These are phyloP conservation scores for Phascolomyces articulosus DNA, from an alignment of 371 early-diverging fungal species.

Conservation along the genomic window DNA sequence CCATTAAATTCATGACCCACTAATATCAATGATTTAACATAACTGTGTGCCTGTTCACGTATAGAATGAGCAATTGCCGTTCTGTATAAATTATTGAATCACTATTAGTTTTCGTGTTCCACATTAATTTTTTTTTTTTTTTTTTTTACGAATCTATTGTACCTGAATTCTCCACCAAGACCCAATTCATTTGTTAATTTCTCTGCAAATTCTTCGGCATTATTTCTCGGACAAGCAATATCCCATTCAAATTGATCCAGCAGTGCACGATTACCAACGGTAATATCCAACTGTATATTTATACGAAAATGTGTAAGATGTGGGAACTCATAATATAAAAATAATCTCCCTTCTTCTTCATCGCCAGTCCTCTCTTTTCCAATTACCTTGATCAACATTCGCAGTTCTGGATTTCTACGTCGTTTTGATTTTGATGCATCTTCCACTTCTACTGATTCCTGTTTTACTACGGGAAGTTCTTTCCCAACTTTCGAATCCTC, in stretches of 20 bases:
- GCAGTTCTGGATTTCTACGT: constrained; percentile 20
- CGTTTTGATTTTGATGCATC: not conserved
- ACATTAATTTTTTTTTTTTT: constrained; percentile 16
- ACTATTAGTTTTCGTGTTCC: not conserved
- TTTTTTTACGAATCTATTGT: not conserved
- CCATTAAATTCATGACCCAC: constrained; percentile 78
- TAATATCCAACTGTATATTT: constrained; percentile 43
- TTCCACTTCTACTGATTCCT: constrained; percentile 24
- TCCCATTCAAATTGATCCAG: constrained; percentile 96
- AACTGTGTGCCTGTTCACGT: constrained; percentile 89
- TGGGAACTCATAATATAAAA: not conserved
- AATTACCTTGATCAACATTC: constrained; percentile 31
- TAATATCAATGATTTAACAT: constrained; percentile 79
- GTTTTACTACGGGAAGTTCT: constrained; percentile 72
- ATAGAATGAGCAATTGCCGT: constrained; percentile 93
- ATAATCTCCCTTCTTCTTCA: not conserved
- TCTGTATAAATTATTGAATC: constrained; percentile 27
- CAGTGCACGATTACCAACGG: constrained; percentile 73
- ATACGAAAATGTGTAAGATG: no score
- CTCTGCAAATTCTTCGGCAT: constrained; percentile 80
- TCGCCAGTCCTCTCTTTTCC: no score
- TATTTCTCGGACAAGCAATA: constrained; percentile 70
- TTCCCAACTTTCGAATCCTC: constrained; percentile 74
- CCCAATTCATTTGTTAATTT: constrained; percentile 69
- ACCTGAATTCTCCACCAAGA: constrained; percentile 80